Evolutionary conservation across 140 eudicot species (phyloP).

Genomic region (Ambrosia hybrid): DNA sequence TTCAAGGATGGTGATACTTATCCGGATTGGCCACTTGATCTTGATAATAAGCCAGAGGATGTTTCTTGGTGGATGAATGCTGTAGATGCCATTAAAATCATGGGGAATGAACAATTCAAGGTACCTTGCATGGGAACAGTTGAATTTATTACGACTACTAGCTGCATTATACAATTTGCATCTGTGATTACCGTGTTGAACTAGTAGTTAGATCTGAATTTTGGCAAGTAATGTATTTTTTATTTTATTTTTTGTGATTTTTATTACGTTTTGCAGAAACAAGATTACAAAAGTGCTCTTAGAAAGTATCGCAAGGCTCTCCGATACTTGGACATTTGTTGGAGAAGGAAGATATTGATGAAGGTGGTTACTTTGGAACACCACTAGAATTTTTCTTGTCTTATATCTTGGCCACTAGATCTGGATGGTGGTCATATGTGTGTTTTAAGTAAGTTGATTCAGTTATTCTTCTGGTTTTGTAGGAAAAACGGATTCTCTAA

Average conservation of each 20-base stretch:
- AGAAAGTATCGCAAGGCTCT: constrained; percentile 87
- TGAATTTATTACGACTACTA: background rate
- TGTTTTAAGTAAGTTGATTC: constrained; percentile 2
- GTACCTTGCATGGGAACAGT: constrained; percentile 36
- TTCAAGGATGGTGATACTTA: constrained; percentile 86
- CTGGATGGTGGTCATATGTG: background rate
- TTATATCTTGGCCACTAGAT: constrained; percentile 11
- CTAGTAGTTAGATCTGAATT: constrained; percentile 10
- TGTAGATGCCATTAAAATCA: constrained; percentile 57
- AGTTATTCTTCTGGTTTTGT: constrained; percentile 25
- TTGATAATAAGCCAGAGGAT: constrained; percentile 64
- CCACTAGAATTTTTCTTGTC: background rate
- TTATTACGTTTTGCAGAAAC: constrained; percentile 50
- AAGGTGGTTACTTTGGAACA: constrained; percentile 44
- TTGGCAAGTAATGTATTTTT: background rate
- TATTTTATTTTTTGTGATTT: background rate
- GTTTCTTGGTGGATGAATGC: constrained; percentile 78
- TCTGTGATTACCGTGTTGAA: background rate
- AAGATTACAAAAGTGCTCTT: constrained; percentile 86
- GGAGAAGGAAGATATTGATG: constrained; percentile 81
- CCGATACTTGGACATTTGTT: constrained; percentile 74
- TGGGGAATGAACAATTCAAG: constrained; percentile 88
- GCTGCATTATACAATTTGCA: constrained; percentile 8
- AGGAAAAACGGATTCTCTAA: constrained; percentile 59
- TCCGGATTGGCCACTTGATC: constrained; percentile 98